Conservation (phyloP, 768 basidiomycete species). For the Calocera cornea region DNA sequence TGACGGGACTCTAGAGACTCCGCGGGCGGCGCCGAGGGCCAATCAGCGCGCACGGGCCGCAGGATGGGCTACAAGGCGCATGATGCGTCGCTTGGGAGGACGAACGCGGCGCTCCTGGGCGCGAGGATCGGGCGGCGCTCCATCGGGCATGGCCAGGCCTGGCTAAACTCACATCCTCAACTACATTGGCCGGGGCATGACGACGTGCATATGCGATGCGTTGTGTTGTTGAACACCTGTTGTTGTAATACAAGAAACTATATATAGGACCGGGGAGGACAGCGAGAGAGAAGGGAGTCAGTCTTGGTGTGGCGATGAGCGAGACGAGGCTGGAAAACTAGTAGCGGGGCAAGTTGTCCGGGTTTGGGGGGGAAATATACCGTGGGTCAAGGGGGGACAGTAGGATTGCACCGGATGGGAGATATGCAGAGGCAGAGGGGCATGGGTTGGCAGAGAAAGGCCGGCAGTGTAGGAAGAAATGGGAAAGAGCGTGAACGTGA, state of each 20-base stretch:
- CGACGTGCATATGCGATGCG: not conserved
- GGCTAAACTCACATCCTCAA: too few relatives aligned
- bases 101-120: not conserved
- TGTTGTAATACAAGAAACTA: not conserved
- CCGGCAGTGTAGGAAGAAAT: not conserved
- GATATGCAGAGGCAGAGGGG: not conserved
- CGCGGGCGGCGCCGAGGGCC: too few relatives aligned
- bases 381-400: not conserved
- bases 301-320: not conserved
- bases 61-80: too few relatives aligned
- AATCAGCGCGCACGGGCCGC: too few relatives aligned
- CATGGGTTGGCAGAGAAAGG: not conserved
- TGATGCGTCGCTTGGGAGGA: too few relatives aligned
- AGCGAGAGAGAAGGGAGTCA: not conserved
- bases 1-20: too few relatives aligned
- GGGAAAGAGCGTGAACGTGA: not conserved
- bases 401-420: not conserved
- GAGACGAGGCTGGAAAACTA: not conserved
- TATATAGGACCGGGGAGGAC: not conserved
- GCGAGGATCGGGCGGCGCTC: not conserved
- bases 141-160: not conserved
- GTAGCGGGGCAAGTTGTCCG: not conserved
- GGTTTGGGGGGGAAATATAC: not conserved
- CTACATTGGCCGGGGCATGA: not conserved
- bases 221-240: not conserved